Evolutionary conservation across 805 yeast genomes (phyloP).

Genomic region (Ogataea methylovora): DNA sequence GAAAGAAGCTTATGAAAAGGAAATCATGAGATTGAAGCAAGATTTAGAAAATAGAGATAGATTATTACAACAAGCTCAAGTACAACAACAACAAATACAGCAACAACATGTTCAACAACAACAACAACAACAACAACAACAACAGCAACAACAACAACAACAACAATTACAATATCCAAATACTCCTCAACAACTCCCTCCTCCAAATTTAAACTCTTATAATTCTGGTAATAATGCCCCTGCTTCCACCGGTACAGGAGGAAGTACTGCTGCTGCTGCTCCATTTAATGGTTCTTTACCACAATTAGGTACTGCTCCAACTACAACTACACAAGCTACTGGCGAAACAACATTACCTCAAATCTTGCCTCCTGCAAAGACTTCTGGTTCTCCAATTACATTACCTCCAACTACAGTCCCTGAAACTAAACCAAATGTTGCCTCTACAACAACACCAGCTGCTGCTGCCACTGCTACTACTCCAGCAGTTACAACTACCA

Average conservation of each 20-base stretch:
- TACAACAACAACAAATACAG: slow-evolving; percentile 35
- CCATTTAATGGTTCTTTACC: slow-evolving; percentile 20
- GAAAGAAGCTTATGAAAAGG: slow-evolving; percentile 94
- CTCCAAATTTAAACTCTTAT: slow-evolving; percentile 19
- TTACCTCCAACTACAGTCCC: slow-evolving; percentile 18
- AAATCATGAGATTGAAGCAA: slow-evolving; percentile 74
- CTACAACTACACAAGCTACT: slow-evolving; percentile 15
- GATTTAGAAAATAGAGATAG: slow-evolving; percentile 81
- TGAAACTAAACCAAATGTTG: too few species aligned
- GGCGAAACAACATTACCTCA: slow-evolving; percentile 18
- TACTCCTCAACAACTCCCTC: slow-evolving; percentile 28
- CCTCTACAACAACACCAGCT: slow-evolving; percentile 14
- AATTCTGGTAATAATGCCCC: slow-evolving; percentile 13
- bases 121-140: slow-evolving; percentile 21
- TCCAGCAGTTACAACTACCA: slow-evolving; percentile 19
- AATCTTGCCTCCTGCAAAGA: slow-evolving; percentile 1
- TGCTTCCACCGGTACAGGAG: slow-evolving; percentile 13
- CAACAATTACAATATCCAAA: slow-evolving; percentile 19
- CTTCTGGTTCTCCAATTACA: slow-evolving; percentile 22
- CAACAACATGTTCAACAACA: slow-evolving; percentile 32
- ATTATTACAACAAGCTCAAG: slow-evolving; percentile 34
- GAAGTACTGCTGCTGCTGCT: slow-evolving; percentile 15
- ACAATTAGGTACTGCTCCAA: slow-evolving; percentile 17
- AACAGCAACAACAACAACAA: slow-evolving; percentile 26
- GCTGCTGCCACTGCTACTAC: slow-evolving; percentile 8